phyloP scores from a whole-genome alignment of 345 rosid species.

The Pistacia integerrima region DNA sequence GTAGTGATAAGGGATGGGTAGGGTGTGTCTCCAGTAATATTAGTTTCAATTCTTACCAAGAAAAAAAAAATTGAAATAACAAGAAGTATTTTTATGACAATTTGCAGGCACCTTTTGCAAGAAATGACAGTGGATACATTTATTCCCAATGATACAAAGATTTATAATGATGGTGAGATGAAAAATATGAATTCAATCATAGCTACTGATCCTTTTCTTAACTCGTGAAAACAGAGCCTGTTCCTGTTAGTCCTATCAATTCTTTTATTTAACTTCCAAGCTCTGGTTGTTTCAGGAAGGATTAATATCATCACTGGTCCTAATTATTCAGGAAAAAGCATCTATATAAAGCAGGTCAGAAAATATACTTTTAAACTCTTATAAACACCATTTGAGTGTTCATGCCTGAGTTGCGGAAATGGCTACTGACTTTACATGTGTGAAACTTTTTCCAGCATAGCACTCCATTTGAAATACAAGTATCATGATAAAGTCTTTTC shows the following conservation, averaged over 20 bases:
- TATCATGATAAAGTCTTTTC: slow-evolving; percentile 9
- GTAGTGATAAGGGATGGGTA: not conserved
- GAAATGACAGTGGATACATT: slow-evolving; percentile 97
- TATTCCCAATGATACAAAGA: slow-evolving; percentile 87
- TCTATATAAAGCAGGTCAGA: slow-evolving; percentile 88
- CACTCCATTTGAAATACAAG: slow-evolving; percentile 2
- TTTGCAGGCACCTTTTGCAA: slow-evolving; percentile 90
- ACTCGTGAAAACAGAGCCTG: not conserved
- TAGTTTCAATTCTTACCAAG: not conserved
- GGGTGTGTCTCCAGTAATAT: not conserved
- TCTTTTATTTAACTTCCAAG: slow-evolving; percentile 6
- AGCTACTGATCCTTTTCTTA: slow-evolving; percentile 17
- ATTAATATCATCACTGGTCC: slow-evolving; percentile 93
- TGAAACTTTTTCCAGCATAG: not conserved
- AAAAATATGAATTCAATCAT: slow-evolving; percentile 15
- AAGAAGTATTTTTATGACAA: slow-evolving; percentile 3
- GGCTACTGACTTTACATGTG: not conserved
- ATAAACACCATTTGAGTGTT: not conserved
- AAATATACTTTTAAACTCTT: not conserved
- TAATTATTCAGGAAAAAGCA: slow-evolving; percentile 96
- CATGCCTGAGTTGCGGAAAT: not conserved
- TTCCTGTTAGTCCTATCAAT: slow-evolving; percentile 2
- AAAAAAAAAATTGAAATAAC: not conserved
- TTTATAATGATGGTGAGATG: slow-evolving; percentile 57
- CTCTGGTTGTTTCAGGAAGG: slow-evolving; percentile 57